Percentiles rank a stretch among this genome's conserved stretches.
Evolutionary conservation across 306 rosid genomes (phyloP).

Genomic region (Vicia villosa): DNA sequence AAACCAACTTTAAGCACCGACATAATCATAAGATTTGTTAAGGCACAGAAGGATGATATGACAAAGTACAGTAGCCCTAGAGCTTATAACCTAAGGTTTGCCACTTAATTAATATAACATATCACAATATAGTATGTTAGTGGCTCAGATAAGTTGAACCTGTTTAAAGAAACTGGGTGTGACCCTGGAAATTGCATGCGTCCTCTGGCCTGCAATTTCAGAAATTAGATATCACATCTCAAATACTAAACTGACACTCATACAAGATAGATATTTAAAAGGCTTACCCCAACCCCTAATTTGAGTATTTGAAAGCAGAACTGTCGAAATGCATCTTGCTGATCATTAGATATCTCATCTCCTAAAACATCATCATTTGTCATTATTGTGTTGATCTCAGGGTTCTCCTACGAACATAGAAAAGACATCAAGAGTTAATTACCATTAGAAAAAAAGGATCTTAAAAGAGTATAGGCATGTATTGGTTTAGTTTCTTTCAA

Average conservation of each 20-base stretch:
- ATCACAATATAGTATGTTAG: constrained; percentile 6
- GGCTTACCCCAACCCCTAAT: constrained; percentile 71
- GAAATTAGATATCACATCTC: constrained; percentile 2
- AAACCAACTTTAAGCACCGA: constrained; percentile 30
- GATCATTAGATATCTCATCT: constrained; percentile 93
- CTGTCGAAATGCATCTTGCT: constrained; percentile 77
- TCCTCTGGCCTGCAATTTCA: constrained; percentile 70
- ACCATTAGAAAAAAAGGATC: constrained; percentile 5
- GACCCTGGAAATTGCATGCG: constrained; percentile 88
- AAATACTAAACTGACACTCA: background rate
- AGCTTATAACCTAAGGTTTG: constrained; percentile 18
- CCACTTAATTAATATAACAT: constrained; percentile 9
- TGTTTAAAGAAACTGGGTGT: constrained; percentile 93
- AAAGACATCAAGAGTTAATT: constrained; percentile 20
- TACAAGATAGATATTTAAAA: constrained; percentile 29
- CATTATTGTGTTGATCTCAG: constrained; percentile 56
- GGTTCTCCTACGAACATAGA: constrained; percentile 61
- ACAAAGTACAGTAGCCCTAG: constrained; percentile 6
- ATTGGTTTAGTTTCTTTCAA: background rate
- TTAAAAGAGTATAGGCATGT: background rate
- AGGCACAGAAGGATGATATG: background rate
- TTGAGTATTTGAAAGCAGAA: constrained; percentile 90
- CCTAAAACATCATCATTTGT: constrained; percentile 98
- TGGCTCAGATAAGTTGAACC: constrained; percentile 49
- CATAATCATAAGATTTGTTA: constrained; percentile 22